Conservation (phyloP, 2,329 filamentous ascomycete species). For the Fusarium sulawesiense region DNA sequence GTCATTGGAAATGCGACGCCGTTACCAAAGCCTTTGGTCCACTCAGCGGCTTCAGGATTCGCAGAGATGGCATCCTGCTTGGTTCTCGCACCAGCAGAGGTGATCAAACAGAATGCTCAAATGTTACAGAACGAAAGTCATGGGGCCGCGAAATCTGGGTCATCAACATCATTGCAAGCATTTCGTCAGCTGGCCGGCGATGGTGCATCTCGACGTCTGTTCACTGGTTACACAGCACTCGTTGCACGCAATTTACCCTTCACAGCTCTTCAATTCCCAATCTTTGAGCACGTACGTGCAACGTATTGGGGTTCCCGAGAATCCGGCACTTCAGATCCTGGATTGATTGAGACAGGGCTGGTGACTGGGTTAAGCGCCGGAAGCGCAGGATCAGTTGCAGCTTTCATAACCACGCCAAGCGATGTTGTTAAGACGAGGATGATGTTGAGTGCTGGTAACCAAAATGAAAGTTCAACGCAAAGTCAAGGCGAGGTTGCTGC, state of each 20-base stretch:
- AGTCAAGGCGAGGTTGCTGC: slow-evolving; percentile 19
- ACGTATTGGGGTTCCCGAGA: slow-evolving; percentile 58
- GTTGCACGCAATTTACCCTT: slow-evolving; percentile 87
- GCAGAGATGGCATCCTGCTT: slow-evolving; percentile 88
- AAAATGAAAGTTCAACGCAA: slow-evolving; percentile 5
- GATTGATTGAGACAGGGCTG: slow-evolving; percentile 72
- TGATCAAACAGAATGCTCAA: slow-evolving; percentile 94
- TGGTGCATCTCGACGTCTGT: slow-evolving; percentile 67
- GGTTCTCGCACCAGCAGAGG: slow-evolving; percentile 88
- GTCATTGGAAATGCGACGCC: slow-evolving; percentile 65
- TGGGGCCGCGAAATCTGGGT: slow-evolving; percentile 13
- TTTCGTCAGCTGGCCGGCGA: slow-evolving; percentile 64
- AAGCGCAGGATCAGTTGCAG: slow-evolving; percentile 77
- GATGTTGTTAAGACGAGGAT: slow-evolving; percentile 92
- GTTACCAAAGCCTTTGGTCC: slow-evolving; percentile 75
- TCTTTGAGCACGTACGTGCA: slow-evolving; percentile 79
- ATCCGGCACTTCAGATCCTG: slow-evolving; percentile 37
- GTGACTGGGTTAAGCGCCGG: slow-evolving; percentile 82
- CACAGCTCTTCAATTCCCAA: slow-evolving; percentile 87
- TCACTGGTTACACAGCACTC: slow-evolving; percentile 81
- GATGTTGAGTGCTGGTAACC: slow-evolving; percentile 74
- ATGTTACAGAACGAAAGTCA: slow-evolving; percentile 66
- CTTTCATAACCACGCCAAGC: slow-evolving; percentile 85
- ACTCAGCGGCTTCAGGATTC: slow-evolving; percentile 77
- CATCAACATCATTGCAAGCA: slow-evolving; percentile 61